These are phyloP conservation scores for Carex myosuroides DNA, from an alignment of 176 grass and related monocot species.

Conservation along the genomic window DNA sequence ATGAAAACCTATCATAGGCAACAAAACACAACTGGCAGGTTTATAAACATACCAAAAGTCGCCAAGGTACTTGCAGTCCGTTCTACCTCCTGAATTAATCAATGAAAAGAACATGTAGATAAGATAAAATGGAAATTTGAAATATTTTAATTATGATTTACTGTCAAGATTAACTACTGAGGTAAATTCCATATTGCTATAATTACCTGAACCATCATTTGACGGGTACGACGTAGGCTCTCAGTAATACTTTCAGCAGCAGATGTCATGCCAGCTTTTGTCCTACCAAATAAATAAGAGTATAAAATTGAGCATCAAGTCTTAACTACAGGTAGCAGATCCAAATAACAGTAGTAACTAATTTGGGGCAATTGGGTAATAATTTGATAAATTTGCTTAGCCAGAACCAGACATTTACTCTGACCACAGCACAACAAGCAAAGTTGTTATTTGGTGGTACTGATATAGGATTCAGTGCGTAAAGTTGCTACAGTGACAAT, in stretches of 20 bases:
- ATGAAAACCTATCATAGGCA: background rate
- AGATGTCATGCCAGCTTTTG: constrained; percentile 85
- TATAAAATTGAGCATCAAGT: background rate
- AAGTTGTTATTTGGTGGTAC: background rate
- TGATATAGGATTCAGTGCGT: background rate
- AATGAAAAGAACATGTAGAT: constrained; percentile 3
- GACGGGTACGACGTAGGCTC: constrained; percentile 64
- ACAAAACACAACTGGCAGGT: background rate
- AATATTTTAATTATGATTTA: background rate
- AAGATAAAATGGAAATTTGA: background rate
- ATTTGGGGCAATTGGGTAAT: background rate
- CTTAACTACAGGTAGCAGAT: background rate
- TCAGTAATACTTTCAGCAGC: constrained; percentile 88
- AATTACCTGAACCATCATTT: constrained; percentile 93
- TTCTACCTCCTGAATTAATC: constrained; percentile 30
- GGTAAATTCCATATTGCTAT: background rate
- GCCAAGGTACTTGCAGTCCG: constrained; percentile 64
- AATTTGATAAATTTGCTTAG: background rate
- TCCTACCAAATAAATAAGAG: constrained; percentile 33
- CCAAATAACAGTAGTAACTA: background rate
- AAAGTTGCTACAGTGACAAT: background rate
- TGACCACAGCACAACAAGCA: background rate
- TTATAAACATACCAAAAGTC: constrained; percentile 59
- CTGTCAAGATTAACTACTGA: background rate
- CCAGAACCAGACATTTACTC: background rate